phyloP scores from a whole-genome alignment of 2,329 filamentous ascomycete species.

The Plenodomus lindquistii region DNA sequence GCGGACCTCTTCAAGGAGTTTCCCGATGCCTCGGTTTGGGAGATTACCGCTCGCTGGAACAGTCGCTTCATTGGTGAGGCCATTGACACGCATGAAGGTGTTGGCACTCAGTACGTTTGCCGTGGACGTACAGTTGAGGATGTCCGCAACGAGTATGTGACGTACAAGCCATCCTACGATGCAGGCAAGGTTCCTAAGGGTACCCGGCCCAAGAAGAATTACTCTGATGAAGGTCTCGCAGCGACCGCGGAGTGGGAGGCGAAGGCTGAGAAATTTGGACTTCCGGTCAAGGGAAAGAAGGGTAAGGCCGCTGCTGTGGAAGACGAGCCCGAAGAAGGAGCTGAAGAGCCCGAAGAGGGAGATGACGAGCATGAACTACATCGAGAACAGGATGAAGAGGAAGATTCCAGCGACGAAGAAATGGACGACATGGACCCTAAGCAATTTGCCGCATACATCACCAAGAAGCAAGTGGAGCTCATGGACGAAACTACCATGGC shows the following conservation, averaged over 20 bases:
- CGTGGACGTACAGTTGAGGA: constrained; percentile 32
- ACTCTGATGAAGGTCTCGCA: not conserved
- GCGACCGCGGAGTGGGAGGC: not conserved
- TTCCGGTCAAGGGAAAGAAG: no score
- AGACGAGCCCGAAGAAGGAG: not conserved
- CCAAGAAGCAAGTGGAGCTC: constrained; percentile 23
- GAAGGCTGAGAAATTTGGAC: no score
- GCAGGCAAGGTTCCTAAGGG: constrained; percentile 11
- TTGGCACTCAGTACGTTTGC: constrained; percentile 9
- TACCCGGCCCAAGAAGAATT: not conserved
- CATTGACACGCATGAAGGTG: constrained; percentile 7
- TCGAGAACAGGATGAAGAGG: constrained; percentile 1
- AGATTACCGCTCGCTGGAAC: constrained; percentile 32
- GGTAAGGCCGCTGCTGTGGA: not conserved
- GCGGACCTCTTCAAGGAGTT: constrained; percentile 12
- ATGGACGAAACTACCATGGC: constrained; percentile 23
- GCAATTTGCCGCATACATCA: constrained; percentile 9
- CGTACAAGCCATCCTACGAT: constrained; percentile 27
- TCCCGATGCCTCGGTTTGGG: constrained; percentile 28
- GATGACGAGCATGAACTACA: not conserved
- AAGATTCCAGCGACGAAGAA: constrained; percentile 1
- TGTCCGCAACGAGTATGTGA: constrained; percentile 29
- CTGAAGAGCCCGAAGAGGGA: not conserved
- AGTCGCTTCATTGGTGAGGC: constrained; percentile 19
- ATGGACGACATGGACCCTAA: not conserved